Conservation (phyloP, 1,139 yeast species). For the Nakaseomyces nivariensis region DNA sequence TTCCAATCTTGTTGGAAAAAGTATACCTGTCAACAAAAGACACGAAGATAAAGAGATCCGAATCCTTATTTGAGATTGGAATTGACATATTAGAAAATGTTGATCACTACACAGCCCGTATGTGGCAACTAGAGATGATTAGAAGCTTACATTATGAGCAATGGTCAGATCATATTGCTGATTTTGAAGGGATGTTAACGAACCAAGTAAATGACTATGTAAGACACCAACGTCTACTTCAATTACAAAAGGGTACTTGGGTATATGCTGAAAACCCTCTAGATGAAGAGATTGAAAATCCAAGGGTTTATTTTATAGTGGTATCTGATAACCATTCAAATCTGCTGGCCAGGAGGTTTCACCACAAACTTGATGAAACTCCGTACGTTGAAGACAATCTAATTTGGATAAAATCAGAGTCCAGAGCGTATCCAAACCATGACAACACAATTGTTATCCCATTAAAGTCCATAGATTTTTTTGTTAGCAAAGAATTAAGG, state of each 20-base stretch:
- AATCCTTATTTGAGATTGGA: slow-evolving; percentile 7
- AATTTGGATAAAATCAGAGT: slow-evolving; percentile 29
- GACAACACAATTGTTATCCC: slow-evolving; percentile 34
- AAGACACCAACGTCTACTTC: slow-evolving; percentile 66
- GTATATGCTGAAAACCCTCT: slow-evolving; percentile 62
- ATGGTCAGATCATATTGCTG: slow-evolving; percentile 34
- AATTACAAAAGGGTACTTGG: slow-evolving; percentile 74
- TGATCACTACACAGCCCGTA: slow-evolving; percentile 45
- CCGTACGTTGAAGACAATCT: slow-evolving; percentile 53
- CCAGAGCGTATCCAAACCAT: slow-evolving; percentile 36
- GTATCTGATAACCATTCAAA: slow-evolving; percentile 64
- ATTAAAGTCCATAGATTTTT: slow-evolving; percentile 18
- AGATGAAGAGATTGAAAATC: slow-evolving; percentile 31
- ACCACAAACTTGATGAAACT: slow-evolving; percentile 35
- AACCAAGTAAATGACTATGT: slow-evolving; percentile 65
- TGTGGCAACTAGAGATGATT: slow-evolving; percentile 41
- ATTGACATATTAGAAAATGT: slow-evolving; percentile 36
- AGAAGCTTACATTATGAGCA: slow-evolving; percentile 29
- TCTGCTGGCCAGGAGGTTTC: slow-evolving; percentile 52
- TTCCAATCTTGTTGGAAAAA: slow-evolving; percentile 15
- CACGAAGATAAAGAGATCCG: slow-evolving; percentile 12
- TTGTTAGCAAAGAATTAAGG: slow-evolving; percentile 17
- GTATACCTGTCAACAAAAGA: slow-evolving; percentile 7
- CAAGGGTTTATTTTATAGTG: slow-evolving; percentile 46
- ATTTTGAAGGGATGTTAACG: slow-evolving; percentile 43